Evolutionary conservation across 106 monocot species (phyloP).

Genomic region (Dactylorhiza incarnata): DNA sequence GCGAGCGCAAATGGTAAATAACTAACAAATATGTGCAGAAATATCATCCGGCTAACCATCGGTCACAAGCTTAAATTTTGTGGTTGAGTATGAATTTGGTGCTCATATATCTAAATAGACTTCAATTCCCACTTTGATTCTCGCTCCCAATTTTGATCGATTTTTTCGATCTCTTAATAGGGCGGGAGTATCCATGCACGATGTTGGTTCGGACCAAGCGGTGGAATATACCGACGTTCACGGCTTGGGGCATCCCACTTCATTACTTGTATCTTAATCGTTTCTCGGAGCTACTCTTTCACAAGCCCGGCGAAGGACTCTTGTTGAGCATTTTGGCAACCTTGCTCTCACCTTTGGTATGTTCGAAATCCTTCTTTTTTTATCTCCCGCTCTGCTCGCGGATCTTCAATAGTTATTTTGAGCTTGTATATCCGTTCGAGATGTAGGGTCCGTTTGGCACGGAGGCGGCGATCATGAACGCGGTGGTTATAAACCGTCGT

Average conservation of each 20-base stretch:
- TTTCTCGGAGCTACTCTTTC: conserved; percentile 52
- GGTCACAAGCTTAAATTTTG: too few relatives aligned
- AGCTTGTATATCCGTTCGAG: too few relatives aligned
- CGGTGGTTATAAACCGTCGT: too few relatives aligned
- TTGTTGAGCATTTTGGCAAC: conserved; percentile 38
- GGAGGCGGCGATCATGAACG: too few relatives aligned
- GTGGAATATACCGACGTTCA: conserved; percentile 35
- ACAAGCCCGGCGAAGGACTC: conserved; percentile 63
- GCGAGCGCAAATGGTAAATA: conserved; percentile 35
- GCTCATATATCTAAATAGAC: not conserved
- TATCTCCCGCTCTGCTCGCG: not conserved
- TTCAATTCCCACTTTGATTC: not conserved
- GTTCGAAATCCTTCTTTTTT: not conserved
- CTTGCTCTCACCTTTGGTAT: conserved; percentile 55
- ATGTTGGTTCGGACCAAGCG: conserved; percentile 33
- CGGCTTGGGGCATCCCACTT: conserved; percentile 38
- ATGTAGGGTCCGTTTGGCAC: too few relatives aligned
- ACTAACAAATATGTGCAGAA: not conserved
- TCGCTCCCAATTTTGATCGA: too few relatives aligned
- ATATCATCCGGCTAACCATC: too few relatives aligned
- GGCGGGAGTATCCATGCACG: conserved; percentile 42
- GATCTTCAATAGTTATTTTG: too few relatives aligned
- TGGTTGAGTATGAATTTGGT: too few relatives aligned
- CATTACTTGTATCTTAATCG: conserved; percentile 37
- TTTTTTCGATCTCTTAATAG: conserved; percentile 14